Base-by-base conservation (phyloP, 2,329 filamentous ascomycete genomes). In the Verticillium tricorpus region DNA sequence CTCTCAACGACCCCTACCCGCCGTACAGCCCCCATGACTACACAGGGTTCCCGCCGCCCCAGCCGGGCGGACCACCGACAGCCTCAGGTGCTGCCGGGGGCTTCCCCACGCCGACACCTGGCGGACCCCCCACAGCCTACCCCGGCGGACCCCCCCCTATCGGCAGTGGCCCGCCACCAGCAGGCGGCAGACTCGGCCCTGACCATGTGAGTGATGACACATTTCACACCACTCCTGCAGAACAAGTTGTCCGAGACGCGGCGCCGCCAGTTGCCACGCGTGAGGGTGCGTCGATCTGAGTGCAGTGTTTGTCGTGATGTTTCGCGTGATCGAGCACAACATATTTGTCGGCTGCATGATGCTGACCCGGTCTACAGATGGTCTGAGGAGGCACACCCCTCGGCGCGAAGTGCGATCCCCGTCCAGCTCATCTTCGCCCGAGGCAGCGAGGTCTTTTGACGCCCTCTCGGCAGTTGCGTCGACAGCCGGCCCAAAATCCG, bases 11-110 rank as follows among this genome's bases (percentile, higher is more conserved):
- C 6, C 58, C 59, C 6, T 77, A 75, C 54, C 71, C 71, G 28
- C 71, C 76, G 0, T 81, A 81, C 64, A 69, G 77, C 56, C 79
- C 79, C 7, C 70, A 74, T 59, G 78, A 80, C 61, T 81, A 80
- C 60, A 71, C 70, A 5, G 72, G 72, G 6, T 79, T 78, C 60
- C 74, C 74, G 4, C 75, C 75, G 1, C 77, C 78, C 9, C 77
- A 76, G 11, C 75, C 77, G 25, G 63, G 62, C 35, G 67, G 66
- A 45, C 69, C 70, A 19, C 65, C 67, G 8, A 66, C 64, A 45
- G 65, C 65, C 14, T 63, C 66, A 4, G 68, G 64, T n/a, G 65
- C 62, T 19, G 64, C 66, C 14, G 60, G 60, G 8, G 64, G 64
- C 6, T 72, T 70, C 28, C 71, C 70, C 14, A 70, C 70, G 1